These are phyloP conservation scores for Chaetomium olivaceum DNA, from an alignment of 2,329 filamentous ascomycete species.

Conservation along the genomic window DNA sequence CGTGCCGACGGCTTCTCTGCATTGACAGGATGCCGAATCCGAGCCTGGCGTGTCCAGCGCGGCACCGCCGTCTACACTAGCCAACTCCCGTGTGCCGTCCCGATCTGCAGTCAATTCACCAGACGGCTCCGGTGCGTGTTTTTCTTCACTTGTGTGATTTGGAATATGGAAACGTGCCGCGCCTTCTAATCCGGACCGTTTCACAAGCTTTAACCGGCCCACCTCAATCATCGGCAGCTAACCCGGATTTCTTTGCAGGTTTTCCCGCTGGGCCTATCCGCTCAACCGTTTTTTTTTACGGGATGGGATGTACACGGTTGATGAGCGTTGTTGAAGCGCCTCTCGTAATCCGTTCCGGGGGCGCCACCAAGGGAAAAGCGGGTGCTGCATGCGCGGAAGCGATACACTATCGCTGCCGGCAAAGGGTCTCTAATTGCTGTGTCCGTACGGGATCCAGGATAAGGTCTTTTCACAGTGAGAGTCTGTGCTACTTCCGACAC, in stretches of 20 bases:
- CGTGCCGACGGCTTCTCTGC: slow-evolving; percentile 15
- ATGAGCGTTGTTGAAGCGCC: background rate
- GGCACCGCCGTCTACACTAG: slow-evolving; percentile 17
- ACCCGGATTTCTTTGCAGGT: slow-evolving; percentile 11
- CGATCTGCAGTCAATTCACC: slow-evolving; percentile 22
- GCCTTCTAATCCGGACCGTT: slow-evolving; percentile 18
- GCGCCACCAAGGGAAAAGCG: background rate
- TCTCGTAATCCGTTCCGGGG: background rate
- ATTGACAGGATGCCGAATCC: slow-evolving; percentile 22
- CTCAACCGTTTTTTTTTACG: background rate
- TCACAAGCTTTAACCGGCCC: slow-evolving; percentile 13
- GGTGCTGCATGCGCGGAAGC: background rate
- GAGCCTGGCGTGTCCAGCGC: slow-evolving; percentile 10
- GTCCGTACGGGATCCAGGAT: background rate
- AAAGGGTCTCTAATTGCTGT: background rate
- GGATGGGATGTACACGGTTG: background rate
- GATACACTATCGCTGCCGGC: background rate
- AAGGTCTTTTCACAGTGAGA: background rate
- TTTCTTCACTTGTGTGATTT: slow-evolving; percentile 23
- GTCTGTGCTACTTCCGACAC: background rate
- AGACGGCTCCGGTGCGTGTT: slow-evolving; percentile 23
- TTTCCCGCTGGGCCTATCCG: background rate
- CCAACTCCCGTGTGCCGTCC: slow-evolving; percentile 21
- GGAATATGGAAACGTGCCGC: slow-evolving; percentile 22
- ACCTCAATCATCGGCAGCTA: slow-evolving; percentile 15